A percentile compares a stretch with the other conserved stretches of the same genome.
Evolutionary conservation across 495 filamentous ascomycete genomes (phyloP).

Genomic region (Aspergillus hancockii): DNA sequence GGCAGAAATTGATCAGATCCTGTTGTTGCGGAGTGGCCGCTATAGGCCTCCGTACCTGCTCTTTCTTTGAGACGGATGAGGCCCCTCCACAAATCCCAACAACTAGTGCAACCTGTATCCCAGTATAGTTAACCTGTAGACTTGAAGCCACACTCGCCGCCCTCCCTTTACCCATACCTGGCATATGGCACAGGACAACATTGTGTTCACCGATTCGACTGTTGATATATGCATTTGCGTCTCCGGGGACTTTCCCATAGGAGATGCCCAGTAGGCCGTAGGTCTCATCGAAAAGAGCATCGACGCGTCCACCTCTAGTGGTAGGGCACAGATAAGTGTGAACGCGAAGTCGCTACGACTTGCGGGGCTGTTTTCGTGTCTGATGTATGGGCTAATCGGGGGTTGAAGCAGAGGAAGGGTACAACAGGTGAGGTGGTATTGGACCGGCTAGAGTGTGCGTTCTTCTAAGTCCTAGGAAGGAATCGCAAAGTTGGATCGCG

Average conservation of each 20-base stretch:
- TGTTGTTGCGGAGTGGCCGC: too few species aligned
- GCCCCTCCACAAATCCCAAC: slow-evolving; percentile 34
- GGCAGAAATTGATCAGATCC: too few species aligned
- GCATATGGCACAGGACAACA: slow-evolving; percentile 28
- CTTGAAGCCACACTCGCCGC: slow-evolving; percentile 19
- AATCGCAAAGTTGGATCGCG: too few species aligned
- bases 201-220: slow-evolving; percentile 29
- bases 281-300: slow-evolving; percentile 15
- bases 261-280: slow-evolving; percentile 4
- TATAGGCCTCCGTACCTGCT: too few species aligned
- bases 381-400: background rate
- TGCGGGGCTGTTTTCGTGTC: too few species aligned
- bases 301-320: slow-evolving; percentile 18
- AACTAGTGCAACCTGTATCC: slow-evolving; percentile 21
- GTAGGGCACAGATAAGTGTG: slow-evolving; percentile 22
- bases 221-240: slow-evolving; percentile 27
- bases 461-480: too few species aligned
- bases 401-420: too few species aligned
- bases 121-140: slow-evolving; percentile 21
- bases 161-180: slow-evolving; percentile 22
- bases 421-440: too few species aligned
- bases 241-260: slow-evolving; percentile 8
- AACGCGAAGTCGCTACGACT: slow-evolving; percentile 14
- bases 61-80: slow-evolving; percentile 16
- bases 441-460: too few species aligned